Conservation (phyloP, 2,329 filamentous ascomycete species). For the Ascochyta lentis region DNA sequence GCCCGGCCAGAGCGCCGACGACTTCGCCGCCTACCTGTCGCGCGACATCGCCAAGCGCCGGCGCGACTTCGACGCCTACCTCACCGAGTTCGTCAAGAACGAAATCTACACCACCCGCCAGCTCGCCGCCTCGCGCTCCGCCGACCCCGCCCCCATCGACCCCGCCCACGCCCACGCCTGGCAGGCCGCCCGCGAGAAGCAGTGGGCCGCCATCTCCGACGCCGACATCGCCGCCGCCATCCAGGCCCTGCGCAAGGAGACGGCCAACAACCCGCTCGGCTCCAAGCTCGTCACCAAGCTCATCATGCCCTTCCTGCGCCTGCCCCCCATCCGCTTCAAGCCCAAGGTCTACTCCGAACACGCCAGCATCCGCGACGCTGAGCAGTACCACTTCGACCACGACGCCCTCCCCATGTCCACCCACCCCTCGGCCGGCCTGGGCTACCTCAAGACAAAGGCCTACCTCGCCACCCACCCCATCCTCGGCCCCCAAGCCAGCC, state of each 20-base stretch:
- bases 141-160: constrained; percentile 31
- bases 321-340: constrained; percentile 54
- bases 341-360: constrained; percentile 22
- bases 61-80: constrained; percentile 39
- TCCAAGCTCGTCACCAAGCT: constrained; percentile 59
- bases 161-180: constrained; percentile 30
- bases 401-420: constrained; percentile 60
- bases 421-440: constrained; percentile 69
- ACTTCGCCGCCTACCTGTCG: constrained; percentile 60
- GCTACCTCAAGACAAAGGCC: constrained; percentile 64
- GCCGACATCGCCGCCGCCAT: constrained; percentile 38
- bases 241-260: constrained; percentile 54
- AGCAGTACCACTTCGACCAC: constrained; percentile 36
- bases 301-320: constrained; percentile 63
- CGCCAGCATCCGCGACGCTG: constrained; percentile 39
- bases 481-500: constrained; percentile 63
- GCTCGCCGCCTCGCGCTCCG: constrained; percentile 23
- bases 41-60: constrained; percentile 51
- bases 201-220: constrained; percentile 37
- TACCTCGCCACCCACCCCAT: constrained; percentile 66
- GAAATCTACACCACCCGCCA: constrained; percentile 41
- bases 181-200: constrained; percentile 26
- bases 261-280: constrained; percentile 55
- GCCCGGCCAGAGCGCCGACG: constrained; percentile 60
- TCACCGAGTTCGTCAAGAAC: constrained; percentile 41